These are phyloP conservation scores for Pleurostoma richardsiae DNA, from an alignment of 2,329 filamentous ascomycete genomes.

Conservation along the genomic window DNA sequence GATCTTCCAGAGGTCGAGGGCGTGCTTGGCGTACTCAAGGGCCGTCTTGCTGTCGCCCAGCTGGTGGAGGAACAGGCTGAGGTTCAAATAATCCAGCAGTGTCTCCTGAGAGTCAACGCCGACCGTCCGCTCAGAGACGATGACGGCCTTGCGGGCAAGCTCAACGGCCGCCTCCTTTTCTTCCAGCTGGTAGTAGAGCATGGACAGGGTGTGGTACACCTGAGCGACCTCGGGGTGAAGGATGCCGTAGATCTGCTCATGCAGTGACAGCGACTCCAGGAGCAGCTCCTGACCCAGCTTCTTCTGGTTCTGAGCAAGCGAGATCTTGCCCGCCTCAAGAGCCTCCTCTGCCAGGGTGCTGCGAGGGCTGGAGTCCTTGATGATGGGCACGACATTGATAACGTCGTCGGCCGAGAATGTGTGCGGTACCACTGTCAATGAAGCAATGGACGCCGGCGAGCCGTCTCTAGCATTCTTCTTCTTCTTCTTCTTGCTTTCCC, in stretches of 20 bases:
- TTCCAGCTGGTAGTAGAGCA: constrained; percentile 95
- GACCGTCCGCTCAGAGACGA: constrained; percentile 90
- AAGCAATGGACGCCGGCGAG: constrained; percentile 40
- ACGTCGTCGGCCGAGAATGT: constrained; percentile 84
- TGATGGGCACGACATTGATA: constrained; percentile 84
- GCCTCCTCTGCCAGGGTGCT: constrained; percentile 92
- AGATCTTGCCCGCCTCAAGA: constrained; percentile 90
- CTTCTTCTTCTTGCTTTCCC: constrained; percentile 48
- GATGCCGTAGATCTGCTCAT: constrained; percentile 98
- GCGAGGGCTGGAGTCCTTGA: constrained; percentile 91
- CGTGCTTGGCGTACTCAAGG: constrained; percentile 86
- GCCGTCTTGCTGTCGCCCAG: constrained; percentile 84
- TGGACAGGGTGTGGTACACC: constrained; percentile 91
- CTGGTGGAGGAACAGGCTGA: constrained; percentile 90
- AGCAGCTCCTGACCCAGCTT: constrained; percentile 94
- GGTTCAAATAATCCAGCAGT: constrained; percentile 90
- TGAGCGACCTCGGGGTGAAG: constrained; percentile 93
- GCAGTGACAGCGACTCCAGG: constrained; percentile 89
- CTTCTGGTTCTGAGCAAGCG: constrained; percentile 90
- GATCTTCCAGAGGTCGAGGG: constrained; percentile 92
- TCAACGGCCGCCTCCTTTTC: constrained; percentile 96
- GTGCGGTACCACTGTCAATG: constrained; percentile 32
- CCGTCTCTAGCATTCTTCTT: constrained; percentile 54
- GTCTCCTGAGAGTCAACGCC: constrained; percentile 93
- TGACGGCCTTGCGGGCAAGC: constrained; percentile 91